A percentile compares a stretch with the other conserved stretches of the same genome.
These are phyloP conservation scores for Yarrowia osloensis DNA, from an alignment of 805 yeast species.

Conservation along the genomic window DNA sequence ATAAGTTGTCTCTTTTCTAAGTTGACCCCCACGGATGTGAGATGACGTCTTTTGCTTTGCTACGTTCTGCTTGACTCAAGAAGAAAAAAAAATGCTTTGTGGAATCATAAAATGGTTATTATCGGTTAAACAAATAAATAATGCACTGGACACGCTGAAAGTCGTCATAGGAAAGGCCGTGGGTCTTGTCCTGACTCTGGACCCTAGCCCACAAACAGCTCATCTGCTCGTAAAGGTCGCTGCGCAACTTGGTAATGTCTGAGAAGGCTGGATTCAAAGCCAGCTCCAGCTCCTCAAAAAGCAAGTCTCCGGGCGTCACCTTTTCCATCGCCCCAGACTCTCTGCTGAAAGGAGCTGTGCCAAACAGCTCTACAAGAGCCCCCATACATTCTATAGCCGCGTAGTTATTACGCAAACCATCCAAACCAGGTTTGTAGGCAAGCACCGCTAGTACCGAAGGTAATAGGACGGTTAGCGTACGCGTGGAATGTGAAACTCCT, in stretches of 20 bases:
- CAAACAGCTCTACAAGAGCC: neutral
- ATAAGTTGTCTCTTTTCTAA: no score
- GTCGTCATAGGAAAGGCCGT: neutral
- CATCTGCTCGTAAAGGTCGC: neutral
- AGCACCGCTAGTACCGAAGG: neutral
- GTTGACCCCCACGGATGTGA: no score
- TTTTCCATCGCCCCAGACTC: neutral
- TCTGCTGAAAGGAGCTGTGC: neutral
- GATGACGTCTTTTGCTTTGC: no score
- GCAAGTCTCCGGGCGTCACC: neutral
- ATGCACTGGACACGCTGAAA: constrained; percentile 6
- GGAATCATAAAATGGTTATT: no score
- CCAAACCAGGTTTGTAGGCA: constrained; percentile 1
- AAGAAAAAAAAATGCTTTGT: no score
- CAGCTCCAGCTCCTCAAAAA: constrained; percentile 15
- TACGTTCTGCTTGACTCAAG: no score
- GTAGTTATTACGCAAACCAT: neutral
- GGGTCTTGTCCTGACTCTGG: neutral
- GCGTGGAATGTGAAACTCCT: neutral
- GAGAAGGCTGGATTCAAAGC: neutral
- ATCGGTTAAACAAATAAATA: no score
- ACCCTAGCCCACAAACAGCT: neutral
- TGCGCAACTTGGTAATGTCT: neutral
- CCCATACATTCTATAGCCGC: neutral
- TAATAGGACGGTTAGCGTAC: neutral